Conservation (phyloP, 2,329 filamentous ascomycete genomes). For the Fusarium sp. region DNA sequence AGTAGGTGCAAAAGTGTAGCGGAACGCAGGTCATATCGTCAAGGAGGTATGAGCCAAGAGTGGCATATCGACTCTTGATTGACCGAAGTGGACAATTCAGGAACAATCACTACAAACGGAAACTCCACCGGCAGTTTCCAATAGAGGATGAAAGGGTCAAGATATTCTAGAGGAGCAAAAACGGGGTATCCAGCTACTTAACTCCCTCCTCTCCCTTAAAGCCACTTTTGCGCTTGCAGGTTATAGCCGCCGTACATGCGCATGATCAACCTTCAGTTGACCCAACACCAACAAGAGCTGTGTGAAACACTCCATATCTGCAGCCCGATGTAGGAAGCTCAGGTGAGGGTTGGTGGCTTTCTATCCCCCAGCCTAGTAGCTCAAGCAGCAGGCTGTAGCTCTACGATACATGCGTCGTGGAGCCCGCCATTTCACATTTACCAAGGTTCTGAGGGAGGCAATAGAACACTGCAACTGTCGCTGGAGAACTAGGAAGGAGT, state of each 20-base stretch:
- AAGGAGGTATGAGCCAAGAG: neutral
- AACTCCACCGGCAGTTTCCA: neutral
- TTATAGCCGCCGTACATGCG: neutral
- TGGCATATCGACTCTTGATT: neutral
- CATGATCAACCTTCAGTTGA: neutral
- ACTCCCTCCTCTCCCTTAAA: neutral
- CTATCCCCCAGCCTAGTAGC: neutral
- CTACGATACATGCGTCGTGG: neutral
- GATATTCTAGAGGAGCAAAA: neutral
- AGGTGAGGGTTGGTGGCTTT: neutral
- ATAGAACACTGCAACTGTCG: neutral
- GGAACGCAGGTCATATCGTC: neutral
- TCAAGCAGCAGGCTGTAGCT: neutral
- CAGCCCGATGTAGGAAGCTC: neutral
- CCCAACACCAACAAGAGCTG: neutral
- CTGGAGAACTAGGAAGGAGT: neutral
- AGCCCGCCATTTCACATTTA: neutral
- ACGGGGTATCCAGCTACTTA: slow-evolving; percentile 1
- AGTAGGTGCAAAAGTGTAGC: neutral
- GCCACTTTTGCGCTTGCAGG: neutral
- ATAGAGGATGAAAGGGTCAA: neutral
- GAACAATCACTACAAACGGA: neutral
- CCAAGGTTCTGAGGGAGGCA: neutral
- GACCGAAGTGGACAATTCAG: neutral
- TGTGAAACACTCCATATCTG: neutral